These are phyloP conservation scores for Filosporella fistucella DNA, from an alignment of 495 filamentous ascomycete species.

Conservation along the genomic window DNA sequence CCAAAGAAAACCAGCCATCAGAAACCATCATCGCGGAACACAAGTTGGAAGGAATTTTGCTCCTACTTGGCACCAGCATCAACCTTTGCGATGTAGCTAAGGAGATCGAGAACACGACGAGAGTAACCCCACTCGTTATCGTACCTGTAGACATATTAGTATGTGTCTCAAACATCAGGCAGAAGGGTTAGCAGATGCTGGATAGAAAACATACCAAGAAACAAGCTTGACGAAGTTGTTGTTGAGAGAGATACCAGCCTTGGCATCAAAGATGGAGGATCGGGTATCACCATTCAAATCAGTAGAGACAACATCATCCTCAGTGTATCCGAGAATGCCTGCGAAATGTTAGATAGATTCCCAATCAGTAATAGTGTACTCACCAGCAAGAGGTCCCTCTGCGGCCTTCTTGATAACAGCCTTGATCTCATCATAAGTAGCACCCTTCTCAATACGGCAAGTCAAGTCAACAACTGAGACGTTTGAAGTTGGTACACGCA, in stretches of 20 bases:
- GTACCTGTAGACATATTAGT: too few relatives aligned
- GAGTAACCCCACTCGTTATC: conserved; percentile 78
- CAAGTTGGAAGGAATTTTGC: neutral
- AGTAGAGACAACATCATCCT: conserved; percentile 93
- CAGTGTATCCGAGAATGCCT: conserved; percentile 92
- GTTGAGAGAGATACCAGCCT: conserved; percentile 98
- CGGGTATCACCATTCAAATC: conserved; percentile 86
- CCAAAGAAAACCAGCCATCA: conserved; percentile 18
- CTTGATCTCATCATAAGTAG: conserved; percentile 94
- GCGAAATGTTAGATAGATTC: conserved; percentile 29
- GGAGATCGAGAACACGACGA: conserved; percentile 95
- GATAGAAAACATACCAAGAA: too few relatives aligned
- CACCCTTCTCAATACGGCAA: conserved; percentile 84
- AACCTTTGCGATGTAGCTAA: conserved; percentile 87
- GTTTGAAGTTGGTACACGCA: conserved; percentile 98
- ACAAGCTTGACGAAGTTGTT: conserved; percentile 98
- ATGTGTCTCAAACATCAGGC: too few relatives aligned
- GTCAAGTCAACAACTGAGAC: conserved; percentile 99
- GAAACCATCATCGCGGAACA: conserved; percentile 13
- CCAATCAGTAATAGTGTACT: conserved; percentile 23
- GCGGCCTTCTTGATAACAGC: conserved; percentile 81
- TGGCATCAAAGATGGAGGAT: conserved; percentile 99
- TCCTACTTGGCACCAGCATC: conserved; percentile 43
- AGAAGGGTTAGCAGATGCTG: neutral
- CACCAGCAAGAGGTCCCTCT: conserved; percentile 81